Evolutionary conservation across 2,329 filamentous ascomycete genomes (phyloP).

Genomic region (Colletotrichum caudatum): DNA sequence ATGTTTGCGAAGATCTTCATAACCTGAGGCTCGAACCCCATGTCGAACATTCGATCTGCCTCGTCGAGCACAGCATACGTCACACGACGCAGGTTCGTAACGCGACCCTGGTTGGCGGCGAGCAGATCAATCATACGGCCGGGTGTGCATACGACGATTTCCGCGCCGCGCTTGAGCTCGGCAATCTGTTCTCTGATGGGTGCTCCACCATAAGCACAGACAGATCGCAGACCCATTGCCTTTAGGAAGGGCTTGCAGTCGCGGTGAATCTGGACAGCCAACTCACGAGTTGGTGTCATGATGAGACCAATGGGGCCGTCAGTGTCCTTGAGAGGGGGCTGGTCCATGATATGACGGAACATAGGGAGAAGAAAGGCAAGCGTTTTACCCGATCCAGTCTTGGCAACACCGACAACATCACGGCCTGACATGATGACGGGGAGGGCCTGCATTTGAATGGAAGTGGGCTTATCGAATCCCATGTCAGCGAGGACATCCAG

Average conservation of each 20-base stretch:
- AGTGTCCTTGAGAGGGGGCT: conserved; percentile 81
- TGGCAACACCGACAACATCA: conserved; percentile 95
- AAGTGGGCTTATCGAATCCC: conserved; percentile 88
- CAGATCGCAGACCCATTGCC: conserved; percentile 83
- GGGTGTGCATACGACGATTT: conserved; percentile 95
- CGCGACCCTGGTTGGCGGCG: conserved; percentile 91
- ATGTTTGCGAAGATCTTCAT: conserved; percentile 96
- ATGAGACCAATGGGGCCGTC: conserved; percentile 92
- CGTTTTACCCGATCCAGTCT: conserved; percentile 98
- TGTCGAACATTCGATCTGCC: conserved; percentile 99
- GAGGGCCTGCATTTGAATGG: conserved; percentile 95
- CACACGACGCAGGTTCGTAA: conserved; percentile 89
- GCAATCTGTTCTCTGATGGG: conserved; percentile 98
- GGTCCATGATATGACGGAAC: conserved; percentile 98
- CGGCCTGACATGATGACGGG: conserved; percentile 95
- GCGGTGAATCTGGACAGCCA: conserved; percentile 92
- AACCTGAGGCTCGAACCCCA: conserved; percentile 98
- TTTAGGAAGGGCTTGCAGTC: conserved; percentile 97
- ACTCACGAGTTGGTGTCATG: conserved; percentile 93
- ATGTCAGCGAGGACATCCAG: conserved; percentile 85
- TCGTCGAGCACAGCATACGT: conserved; percentile 97
- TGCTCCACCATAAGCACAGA: conserved; percentile 94
- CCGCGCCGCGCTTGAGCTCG: conserved; percentile 92
- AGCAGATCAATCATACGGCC: conserved; percentile 96
- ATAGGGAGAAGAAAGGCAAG: conserved; percentile 95